Evolutionary conservation across 768 basidiomycete genomes (phyloP).

Genomic region (Rhodotorula taiwanensis): DNA sequence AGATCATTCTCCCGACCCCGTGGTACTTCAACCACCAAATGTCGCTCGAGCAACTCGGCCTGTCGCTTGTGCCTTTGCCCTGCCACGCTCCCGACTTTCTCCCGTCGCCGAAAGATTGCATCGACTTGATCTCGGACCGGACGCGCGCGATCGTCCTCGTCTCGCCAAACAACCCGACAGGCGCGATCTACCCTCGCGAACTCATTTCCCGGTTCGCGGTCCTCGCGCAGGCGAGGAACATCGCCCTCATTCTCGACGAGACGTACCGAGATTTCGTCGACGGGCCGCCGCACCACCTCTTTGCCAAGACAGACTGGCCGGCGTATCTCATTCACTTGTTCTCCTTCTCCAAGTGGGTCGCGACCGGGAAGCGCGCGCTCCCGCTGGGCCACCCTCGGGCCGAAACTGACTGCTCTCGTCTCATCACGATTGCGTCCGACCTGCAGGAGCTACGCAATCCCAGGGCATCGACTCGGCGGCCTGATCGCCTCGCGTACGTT

Average conservation of each 20-base stretch:
- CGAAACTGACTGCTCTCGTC: background rate
- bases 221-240: constrained; percentile 53
- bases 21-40: constrained; percentile 33
- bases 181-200: constrained; percentile 58
- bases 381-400: background rate
- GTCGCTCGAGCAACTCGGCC: constrained; percentile 17
- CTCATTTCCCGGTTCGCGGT: constrained; percentile 57
- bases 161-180: constrained; percentile 72
- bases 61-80: constrained; percentile 31
- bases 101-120: constrained; percentile 55
- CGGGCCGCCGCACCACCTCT: constrained; percentile 56
- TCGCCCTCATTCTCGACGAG: constrained; percentile 76
- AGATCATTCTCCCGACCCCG: constrained; percentile 39
- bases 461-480: constrained; percentile 71
- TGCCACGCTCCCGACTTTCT: constrained; percentile 54
- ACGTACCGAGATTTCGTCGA: constrained; percentile 75
- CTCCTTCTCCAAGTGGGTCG: constrained; percentile 37
- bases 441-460: constrained; percentile 62
- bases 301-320: constrained; percentile 40
- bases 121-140: constrained; percentile 52
- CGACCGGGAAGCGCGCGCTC: background rate
- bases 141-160: constrained; percentile 68
- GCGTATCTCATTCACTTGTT: constrained; percentile 36
- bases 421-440: background rate
- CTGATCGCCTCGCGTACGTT: constrained; percentile 59